These are phyloP conservation scores for Leccinum longicurvipes DNA, from an alignment of 768 basidiomycete genomes.

Conservation along the genomic window DNA sequence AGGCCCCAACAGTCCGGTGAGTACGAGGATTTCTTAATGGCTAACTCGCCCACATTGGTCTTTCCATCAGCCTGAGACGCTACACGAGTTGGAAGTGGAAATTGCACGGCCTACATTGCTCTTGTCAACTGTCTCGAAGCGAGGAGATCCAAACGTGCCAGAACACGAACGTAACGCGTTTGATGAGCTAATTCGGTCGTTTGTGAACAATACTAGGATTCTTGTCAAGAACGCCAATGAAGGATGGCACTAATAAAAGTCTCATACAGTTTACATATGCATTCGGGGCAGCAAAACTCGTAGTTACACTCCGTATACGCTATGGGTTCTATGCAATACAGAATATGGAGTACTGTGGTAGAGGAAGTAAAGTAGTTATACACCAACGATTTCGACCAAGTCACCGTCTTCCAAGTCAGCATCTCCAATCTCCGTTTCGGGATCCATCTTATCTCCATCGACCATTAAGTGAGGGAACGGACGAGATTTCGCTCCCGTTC, in stretches of 20 bases:
- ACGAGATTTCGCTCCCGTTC: constrained; percentile 28
- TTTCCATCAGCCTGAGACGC: constrained; percentile 46
- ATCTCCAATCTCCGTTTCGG: constrained; percentile 57
- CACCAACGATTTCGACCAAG: constrained; percentile 67
- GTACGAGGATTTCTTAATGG: constrained; percentile 20
- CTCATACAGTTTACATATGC: not conserved
- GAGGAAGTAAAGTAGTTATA: constrained; percentile 29
- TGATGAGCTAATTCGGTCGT: constrained; percentile 88
- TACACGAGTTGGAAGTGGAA: constrained; percentile 93
- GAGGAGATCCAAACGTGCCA: constrained; percentile 54
- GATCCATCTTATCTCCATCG: constrained; percentile 71
- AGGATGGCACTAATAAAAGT: constrained; percentile 35
- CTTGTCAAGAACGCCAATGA: constrained; percentile 72
- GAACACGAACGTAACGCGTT: constrained; percentile 73
- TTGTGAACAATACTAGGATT: constrained; percentile 92
- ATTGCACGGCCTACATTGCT: constrained; percentile 69
- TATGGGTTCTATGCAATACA: not conserved
- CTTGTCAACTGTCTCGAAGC: constrained; percentile 65
- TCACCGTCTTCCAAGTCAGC: constrained; percentile 79
- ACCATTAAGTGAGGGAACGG: constrained; percentile 43
- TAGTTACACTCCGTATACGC: not conserved
- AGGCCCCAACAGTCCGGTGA: constrained; percentile 48
- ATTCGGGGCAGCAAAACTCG: not conserved
- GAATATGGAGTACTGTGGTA: constrained; percentile 2
- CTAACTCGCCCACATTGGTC: not conserved